Conservation (phyloP, 192 early-diverging fungal genomes). For the Backusella macrospora region DNA sequence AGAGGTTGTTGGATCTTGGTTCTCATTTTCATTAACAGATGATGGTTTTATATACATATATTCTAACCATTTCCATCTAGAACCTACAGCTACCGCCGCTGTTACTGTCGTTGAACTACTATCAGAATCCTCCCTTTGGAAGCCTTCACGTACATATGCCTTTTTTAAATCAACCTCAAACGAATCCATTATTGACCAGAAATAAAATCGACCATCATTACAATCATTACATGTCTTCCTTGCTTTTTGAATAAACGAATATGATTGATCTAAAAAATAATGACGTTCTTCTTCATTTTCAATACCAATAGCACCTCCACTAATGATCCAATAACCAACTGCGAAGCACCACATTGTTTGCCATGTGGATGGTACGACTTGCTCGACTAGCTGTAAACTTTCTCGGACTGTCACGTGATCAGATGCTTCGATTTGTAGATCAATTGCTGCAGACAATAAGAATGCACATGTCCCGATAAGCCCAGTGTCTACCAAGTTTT, state of each 20-base stretch:
- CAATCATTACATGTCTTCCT: not conserved
- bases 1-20: not conserved
- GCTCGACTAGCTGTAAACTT: not conserved
- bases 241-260: not conserved
- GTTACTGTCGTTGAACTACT: not conserved
- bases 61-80: not conserved
- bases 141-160: not conserved
- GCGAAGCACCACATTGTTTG: constrained; percentile 22
- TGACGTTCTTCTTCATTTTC: not conserved
- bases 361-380: constrained; percentile 2
- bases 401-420: not conserved
- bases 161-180: not conserved
- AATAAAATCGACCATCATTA: not conserved
- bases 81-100: not conserved
- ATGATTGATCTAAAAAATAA: constrained; percentile 18
- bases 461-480: not conserved
- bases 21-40: not conserved
- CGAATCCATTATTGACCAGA: not conserved
- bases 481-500: not conserved
- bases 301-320: not conserved
- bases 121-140: not conserved
- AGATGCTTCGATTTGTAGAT: not conserved
- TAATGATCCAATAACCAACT: constrained; percentile 10
- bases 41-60: not conserved
- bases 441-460: not conserved